These are phyloP conservation scores for Mycena vulgaris DNA, from an alignment of 768 basidiomycete species.

Conservation along the genomic window DNA sequence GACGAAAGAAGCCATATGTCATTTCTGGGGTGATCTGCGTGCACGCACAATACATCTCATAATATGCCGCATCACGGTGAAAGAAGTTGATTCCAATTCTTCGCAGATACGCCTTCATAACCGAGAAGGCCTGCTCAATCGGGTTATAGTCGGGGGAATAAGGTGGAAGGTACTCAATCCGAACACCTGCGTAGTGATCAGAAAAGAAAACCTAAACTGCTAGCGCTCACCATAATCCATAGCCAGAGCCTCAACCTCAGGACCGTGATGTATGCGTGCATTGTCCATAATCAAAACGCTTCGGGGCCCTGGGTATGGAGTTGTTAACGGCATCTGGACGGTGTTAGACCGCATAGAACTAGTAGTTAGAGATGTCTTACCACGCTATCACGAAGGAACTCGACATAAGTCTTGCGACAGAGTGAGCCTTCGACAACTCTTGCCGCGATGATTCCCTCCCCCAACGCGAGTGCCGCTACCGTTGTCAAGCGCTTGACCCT, in stretches of 20 bases:
- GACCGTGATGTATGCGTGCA: too few species aligned
- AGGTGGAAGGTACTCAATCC: slow-evolving; percentile 29
- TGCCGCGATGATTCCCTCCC: background rate
- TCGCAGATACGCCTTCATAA: slow-evolving; percentile 40
- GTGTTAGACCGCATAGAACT: too few species aligned
- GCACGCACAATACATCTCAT: background rate
- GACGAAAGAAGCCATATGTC: too few species aligned
- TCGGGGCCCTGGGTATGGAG: background rate
- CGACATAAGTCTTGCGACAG: background rate
- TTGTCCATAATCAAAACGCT: background rate
- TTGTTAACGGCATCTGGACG: slow-evolving; percentile 2
- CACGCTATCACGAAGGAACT: background rate
- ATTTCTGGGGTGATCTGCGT: too few species aligned
- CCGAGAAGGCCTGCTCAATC: slow-evolving; percentile 45
- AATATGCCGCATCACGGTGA: background rate
- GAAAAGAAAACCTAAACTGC: background rate
- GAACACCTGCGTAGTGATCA: background rate
- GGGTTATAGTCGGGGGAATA: slow-evolving; percentile 50
- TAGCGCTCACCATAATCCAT: too few species aligned
- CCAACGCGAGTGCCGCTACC: background rate
- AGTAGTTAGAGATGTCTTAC: background rate
- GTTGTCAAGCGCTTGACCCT: background rate
- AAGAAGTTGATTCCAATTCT: background rate
- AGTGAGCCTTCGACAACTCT: background rate
- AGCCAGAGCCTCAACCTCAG: too few species aligned